Evolutionary conservation across 2,329 filamentous ascomycete genomes (phyloP).

Genomic region (Ramichloridium luteum): DNA sequence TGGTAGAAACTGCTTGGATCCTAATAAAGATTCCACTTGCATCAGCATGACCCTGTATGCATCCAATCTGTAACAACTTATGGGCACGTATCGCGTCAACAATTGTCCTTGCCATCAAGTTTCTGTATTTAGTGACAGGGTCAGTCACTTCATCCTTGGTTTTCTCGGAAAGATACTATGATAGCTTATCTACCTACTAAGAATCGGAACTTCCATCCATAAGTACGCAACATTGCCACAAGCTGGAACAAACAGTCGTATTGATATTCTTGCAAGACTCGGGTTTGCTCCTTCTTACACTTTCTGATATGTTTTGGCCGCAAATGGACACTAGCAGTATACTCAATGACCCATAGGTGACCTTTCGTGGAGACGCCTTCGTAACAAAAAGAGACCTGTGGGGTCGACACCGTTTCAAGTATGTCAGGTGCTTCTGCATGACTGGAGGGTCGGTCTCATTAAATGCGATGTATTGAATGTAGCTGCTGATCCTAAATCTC

Average conservation of each 20-base stretch:
- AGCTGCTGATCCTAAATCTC: slow-evolving; percentile 1
- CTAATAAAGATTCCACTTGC: slow-evolving; percentile 4
- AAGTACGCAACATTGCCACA: too few species aligned
- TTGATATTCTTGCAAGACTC: background rate
- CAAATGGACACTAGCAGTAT: background rate
- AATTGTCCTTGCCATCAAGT: slow-evolving; percentile 5
- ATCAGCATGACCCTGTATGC: background rate
- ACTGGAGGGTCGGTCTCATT: slow-evolving; percentile 4
- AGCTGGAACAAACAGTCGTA: slow-evolving; percentile 1
- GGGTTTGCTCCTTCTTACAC: background rate
- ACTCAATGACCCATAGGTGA: slow-evolving; percentile 4
- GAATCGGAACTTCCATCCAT: too few species aligned
- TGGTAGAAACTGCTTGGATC: background rate
- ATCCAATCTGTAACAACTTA: slow-evolving; percentile 1
- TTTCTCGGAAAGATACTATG: background rate
- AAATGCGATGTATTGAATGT: slow-evolving; percentile 4
- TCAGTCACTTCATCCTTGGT: background rate
- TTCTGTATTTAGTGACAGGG: slow-evolving; percentile 3
- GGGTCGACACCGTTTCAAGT: slow-evolving; percentile 5
- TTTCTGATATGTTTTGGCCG: background rate
- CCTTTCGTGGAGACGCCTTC: slow-evolving; percentile 1
- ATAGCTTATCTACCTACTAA: slow-evolving; percentile 1
- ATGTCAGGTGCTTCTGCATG: background rate
- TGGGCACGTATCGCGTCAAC: slow-evolving; percentile 2
- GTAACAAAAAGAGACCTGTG: background rate